Evolutionary conservation across 768 basidiomycete species (phyloP).

Genomic region (Amanita phalloides): DNA sequence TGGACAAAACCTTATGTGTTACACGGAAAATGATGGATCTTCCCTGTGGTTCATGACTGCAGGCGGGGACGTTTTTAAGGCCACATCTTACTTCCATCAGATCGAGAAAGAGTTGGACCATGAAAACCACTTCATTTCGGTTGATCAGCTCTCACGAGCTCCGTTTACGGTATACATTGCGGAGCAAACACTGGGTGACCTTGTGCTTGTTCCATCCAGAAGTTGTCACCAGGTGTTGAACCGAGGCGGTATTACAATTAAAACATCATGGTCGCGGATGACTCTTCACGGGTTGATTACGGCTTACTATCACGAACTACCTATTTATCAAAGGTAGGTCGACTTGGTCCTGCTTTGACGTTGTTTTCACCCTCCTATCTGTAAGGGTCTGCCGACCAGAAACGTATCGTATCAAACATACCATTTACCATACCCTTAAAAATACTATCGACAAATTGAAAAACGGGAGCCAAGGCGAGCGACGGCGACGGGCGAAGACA

Average conservation of each 20-base stretch:
- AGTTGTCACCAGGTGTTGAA: constrained; percentile 84
- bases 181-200: constrained; percentile 66
- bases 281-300: constrained; percentile 46
- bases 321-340: constrained; percentile 65
- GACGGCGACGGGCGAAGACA: neutral
- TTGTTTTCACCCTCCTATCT: neutral
- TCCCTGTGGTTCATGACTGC: constrained; percentile 86
- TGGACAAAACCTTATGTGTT: constrained; percentile 83
- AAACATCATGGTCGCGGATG: constrained; percentile 85
- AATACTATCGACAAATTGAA: constrained; percentile 7
- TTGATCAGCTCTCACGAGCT: constrained; percentile 53
- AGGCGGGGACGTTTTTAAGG: constrained; percentile 41
- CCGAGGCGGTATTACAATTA: constrained; percentile 68
- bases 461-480: neutral
- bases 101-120: constrained; percentile 58
- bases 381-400: constrained; percentile 71
- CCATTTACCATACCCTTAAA: constrained; percentile 44
- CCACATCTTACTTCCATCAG: constrained; percentile 47
- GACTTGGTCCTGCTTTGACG: neutral
- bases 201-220: constrained; percentile 72
- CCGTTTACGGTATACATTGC: constrained; percentile 61
- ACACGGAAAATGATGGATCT: constrained; percentile 59
- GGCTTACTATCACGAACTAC: constrained; percentile 64
- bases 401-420: constrained; percentile 64
- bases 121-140: constrained; percentile 53